A percentile compares a stretch with the other conserved stretches of the same genome.
Evolutionary conservation across 768 basidiomycete genomes (phyloP).

Genomic region (Amanita muscaria): DNA sequence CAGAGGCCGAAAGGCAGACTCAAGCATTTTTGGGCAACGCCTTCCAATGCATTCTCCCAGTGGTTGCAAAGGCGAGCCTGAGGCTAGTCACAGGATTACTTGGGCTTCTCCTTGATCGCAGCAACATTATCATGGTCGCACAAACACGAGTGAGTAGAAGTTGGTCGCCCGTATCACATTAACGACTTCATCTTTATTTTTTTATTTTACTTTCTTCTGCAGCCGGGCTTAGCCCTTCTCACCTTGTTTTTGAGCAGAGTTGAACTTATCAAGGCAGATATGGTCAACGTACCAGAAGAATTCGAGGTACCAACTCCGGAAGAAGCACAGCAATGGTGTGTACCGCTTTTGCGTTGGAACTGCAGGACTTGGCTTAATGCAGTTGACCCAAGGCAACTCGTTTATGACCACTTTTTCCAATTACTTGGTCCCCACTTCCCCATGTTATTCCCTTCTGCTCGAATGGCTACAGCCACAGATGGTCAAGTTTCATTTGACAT

Average conservation of each 20-base stretch:
- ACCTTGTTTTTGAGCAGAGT: conserved; percentile 89
- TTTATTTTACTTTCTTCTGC: no score
- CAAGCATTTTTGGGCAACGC: conserved; percentile 83
- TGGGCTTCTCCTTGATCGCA: conserved; percentile 72
- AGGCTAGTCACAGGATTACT: conserved; percentile 82
- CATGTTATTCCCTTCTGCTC: conserved; percentile 84
- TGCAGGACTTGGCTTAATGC: conserved; percentile 7
- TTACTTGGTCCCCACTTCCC: conserved; percentile 69
- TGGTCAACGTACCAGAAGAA: conserved; percentile 40
- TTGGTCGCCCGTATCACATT: conserved; percentile 5
- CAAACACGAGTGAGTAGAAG: conserved; percentile 62
- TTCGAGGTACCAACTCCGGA: conserved; percentile 54
- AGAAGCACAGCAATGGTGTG: conserved; percentile 70
- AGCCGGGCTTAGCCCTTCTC: conserved; percentile 90
- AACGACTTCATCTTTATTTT: no score
- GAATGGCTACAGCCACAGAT: conserved; percentile 36
- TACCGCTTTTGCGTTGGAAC: conserved; percentile 5
- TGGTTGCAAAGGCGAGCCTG: conserved; percentile 71
- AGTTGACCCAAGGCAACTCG: conserved; percentile 54
- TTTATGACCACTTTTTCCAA: conserved; percentile 84
- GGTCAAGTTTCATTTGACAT: conserved; percentile 43
- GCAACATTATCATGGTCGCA: conserved; percentile 62
- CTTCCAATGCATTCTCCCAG: conserved; percentile 77
- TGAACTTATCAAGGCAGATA: conserved; percentile 81
- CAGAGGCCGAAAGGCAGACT: conserved; percentile 80